Percentiles rank a stretch among this genome's conserved stretches.
Evolutionary conservation across 306 rosid genomes (phyloP).

Genomic region (Vachellia pachyceras): DNA sequence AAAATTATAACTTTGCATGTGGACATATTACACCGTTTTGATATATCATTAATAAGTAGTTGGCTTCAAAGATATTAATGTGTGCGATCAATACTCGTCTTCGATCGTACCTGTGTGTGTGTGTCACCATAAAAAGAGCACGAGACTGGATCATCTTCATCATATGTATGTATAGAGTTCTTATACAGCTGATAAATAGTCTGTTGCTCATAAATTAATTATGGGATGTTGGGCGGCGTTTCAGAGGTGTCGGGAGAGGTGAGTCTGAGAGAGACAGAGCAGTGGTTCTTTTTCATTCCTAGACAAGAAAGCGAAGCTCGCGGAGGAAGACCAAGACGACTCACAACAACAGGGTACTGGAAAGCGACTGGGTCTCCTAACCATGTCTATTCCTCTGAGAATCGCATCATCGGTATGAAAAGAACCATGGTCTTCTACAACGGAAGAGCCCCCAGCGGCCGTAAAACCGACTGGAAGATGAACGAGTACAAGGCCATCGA

Average conservation of each 20-base stretch:
- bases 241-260: constrained; percentile 73
- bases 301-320: constrained; percentile 86
- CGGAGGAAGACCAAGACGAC: constrained; percentile 85
- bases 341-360: constrained; percentile 81
- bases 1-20: not conserved
- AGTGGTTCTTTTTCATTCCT: constrained; percentile 88
- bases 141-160: not conserved
- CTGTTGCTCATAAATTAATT: too few species aligned
- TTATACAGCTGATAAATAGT: not conserved
- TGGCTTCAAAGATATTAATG: too few species aligned
- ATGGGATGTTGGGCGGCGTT: too few species aligned
- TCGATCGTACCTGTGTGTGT: not conserved
- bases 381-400: constrained; percentile 64
- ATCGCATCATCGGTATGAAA: constrained; percentile 65
- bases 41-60: too few species aligned
- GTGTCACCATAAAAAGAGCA: not conserved
- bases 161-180: not conserved
- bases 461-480: constrained; percentile 93
- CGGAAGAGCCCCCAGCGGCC: constrained; percentile 82
- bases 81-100: too few species aligned
- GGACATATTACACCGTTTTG: not conserved
- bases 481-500: constrained; percentile 77
- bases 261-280: constrained; percentile 65
- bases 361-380: constrained; percentile 90
- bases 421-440: constrained; percentile 88